These are phyloP conservation scores for Sporothrix protearum DNA, from an alignment of 2,329 filamentous ascomycete genomes.

Conservation along the genomic window DNA sequence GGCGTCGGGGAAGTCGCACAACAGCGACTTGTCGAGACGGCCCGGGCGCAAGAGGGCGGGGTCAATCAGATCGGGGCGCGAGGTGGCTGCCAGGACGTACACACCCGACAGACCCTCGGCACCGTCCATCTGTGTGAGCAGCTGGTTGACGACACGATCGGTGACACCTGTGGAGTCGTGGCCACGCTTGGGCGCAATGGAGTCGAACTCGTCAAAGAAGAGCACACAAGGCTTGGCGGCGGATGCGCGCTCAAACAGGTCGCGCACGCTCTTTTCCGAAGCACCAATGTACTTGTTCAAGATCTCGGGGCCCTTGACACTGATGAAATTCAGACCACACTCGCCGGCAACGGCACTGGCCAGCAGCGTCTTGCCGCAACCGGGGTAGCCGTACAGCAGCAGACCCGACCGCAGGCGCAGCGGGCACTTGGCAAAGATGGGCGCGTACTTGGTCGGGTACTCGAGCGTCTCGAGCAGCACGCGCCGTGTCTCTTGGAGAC, in stretches of 20 bases:
- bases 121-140: slow-evolving; percentile 98
- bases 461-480: slow-evolving; percentile 93
- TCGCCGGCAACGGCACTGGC: slow-evolving; percentile 97
- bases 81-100: slow-evolving; percentile 93
- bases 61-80: slow-evolving; percentile 89
- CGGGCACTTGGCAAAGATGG: slow-evolving; percentile 94
- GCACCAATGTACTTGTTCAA: slow-evolving; percentile 99
- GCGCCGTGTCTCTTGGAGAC: slow-evolving; percentile 77
- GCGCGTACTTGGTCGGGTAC: slow-evolving; percentile 96
- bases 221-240: slow-evolving; percentile 90
- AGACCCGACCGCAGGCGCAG: slow-evolving; percentile 90
- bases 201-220: slow-evolving; percentile 99
- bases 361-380: slow-evolving; percentile 93
- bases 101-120: slow-evolving; percentile 92
- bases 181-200: slow-evolving; percentile 92
- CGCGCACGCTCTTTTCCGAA: slow-evolving; percentile 91
- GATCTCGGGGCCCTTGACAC: slow-evolving; percentile 96
- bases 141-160: slow-evolving; percentile 95
- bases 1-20: slow-evolving; percentile 81
- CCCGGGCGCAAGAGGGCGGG: slow-evolving; percentile 88
- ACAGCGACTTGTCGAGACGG: slow-evolving; percentile 84
- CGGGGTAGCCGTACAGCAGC: slow-evolving; percentile 89
- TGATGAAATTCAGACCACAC: slow-evolving; percentile 97
- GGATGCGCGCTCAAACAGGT: slow-evolving; percentile 87
- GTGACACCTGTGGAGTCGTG: slow-evolving; percentile 98